Evolutionary conservation across 2,329 filamentous ascomycete species (phyloP), one percentile per base, ranked within the genome.

Genomic region (Aspergillus cejpii): DNA sequence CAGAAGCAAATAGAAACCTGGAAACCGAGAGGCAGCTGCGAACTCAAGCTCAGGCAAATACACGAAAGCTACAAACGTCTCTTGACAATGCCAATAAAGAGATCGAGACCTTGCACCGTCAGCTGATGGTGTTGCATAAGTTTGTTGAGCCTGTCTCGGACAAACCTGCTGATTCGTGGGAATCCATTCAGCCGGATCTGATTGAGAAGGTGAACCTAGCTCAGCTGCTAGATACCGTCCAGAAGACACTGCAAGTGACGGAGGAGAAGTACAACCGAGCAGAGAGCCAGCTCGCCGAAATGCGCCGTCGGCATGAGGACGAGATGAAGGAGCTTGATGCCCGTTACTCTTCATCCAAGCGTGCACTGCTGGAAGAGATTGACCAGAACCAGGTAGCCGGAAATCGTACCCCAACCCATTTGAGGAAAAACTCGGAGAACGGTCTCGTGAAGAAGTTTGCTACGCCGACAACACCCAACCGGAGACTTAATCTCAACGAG

Each of bases 11-110:
- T 59, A 81, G 90, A 24, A 92, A 84, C 44, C 79, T 96, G 17
- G 92, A 97, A 58, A 90, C 89, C 1, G 91, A 97, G 66, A 79
- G 86, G 39, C 90, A 96, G 58, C 72, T 94, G 43, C 85, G 87
- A 28, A 79, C 75, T 2, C 91, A 96, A 63, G 87, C 89, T 8
- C 90, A 97, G 63, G 76, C 84, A 5, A 95, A 90, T 40, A 85
- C 86, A 20, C 83, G 88, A 38, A 84, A 88, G 10, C 75, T 94
- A 43, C 90, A 96, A 59, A 70, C 76, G 2, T 81, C 87, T 1
- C 72, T 97, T 8, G 90, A 94, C 59, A 79, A 82, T 34, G 81
- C 85, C 24, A 85, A 94, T 58, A 79, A 80, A 52, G 91, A 97
- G 65, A 76, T 96, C 29, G 78, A 82, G 28, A 87, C 91, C 50